Evolutionary conservation across 2,329 filamentous ascomycete species (phyloP).

Genomic region (Arthrobotrys entomopaga): DNA sequence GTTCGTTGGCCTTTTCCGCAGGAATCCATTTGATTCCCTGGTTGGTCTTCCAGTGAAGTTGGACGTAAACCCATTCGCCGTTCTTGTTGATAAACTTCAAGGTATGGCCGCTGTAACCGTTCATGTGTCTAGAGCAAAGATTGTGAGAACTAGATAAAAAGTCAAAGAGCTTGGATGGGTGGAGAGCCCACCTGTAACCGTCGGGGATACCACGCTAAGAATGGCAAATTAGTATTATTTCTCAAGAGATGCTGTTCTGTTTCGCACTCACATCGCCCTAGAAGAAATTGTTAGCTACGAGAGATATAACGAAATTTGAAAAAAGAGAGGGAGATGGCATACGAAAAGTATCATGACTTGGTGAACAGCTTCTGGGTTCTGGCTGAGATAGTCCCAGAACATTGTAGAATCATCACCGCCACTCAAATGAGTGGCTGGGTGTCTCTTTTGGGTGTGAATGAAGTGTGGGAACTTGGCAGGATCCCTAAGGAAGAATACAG

Average conservation of each 20-base stretch:
- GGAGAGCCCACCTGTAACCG: slow-evolving; percentile 41
- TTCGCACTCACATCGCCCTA: slow-evolving; percentile 46
- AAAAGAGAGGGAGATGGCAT: slow-evolving; percentile 66
- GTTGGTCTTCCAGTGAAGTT: slow-evolving; percentile 66
- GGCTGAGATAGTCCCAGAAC: slow-evolving; percentile 70
- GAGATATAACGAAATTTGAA: slow-evolving; percentile 59
- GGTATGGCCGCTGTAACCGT: slow-evolving; percentile 62
- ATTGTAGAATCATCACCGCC: slow-evolving; percentile 71
- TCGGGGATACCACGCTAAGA: slow-evolving; percentile 48
- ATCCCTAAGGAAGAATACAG: slow-evolving; percentile 79
- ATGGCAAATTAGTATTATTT: slow-evolving; percentile 5
- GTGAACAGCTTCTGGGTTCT: slow-evolving; percentile 67
- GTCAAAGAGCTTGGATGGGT: too few species aligned
- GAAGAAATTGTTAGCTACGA: slow-evolving; percentile 61
- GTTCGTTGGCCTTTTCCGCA: slow-evolving; percentile 60
- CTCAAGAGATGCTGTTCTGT: neutral
- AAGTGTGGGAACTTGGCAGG: slow-evolving; percentile 78
- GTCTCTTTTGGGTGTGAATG: slow-evolving; percentile 79
- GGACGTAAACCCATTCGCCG: slow-evolving; percentile 66
- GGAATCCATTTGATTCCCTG: slow-evolving; percentile 65
- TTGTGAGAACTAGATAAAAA: neutral
- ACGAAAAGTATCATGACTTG: slow-evolving; percentile 67
- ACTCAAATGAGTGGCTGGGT: slow-evolving; percentile 73
- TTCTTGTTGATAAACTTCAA: slow-evolving; percentile 64
- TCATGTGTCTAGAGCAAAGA: slow-evolving; percentile 32